Evolutionary conservation across 352 stramenopile species (phyloP).

Genomic region (Phytophthora agathidicida): DNA sequence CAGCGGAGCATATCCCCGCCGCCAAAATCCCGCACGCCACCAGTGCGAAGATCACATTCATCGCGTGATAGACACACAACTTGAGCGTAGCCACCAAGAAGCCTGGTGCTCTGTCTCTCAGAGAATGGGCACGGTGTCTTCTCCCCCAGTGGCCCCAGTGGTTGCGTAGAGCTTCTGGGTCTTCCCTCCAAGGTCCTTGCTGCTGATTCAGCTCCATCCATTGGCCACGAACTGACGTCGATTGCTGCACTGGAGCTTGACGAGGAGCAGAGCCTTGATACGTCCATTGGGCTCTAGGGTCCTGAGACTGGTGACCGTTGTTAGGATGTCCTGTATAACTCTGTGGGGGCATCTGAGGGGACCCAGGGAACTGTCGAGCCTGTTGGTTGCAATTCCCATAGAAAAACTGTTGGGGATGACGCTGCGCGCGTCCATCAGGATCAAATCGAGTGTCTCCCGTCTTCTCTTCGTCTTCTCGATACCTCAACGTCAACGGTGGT

Average conservation of each 20-base stretch:
- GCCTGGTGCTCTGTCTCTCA: neutral
- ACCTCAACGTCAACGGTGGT: constrained; percentile 1
- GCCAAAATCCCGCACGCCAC: constrained; percentile 51
- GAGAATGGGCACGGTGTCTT: neutral
- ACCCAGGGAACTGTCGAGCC: constrained; percentile 3
- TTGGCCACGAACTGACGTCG: constrained; percentile 9
- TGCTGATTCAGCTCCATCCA: constrained; percentile 18
- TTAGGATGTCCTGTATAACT: constrained; percentile 1
- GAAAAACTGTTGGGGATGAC: neutral
- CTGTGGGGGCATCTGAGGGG: constrained; percentile 1
- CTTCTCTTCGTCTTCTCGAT: constrained; percentile 6
- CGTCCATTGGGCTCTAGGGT: constrained; percentile 7
- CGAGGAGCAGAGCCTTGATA: constrained; percentile 1
- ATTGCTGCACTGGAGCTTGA: constrained; percentile 12
- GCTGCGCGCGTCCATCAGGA: constrained; percentile 11
- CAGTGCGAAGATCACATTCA: constrained; percentile 66
- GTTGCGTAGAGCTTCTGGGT: neutral
- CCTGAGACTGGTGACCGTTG: constrained; percentile 1
- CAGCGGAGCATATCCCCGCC: constrained; percentile 41
- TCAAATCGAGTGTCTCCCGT: neutral
- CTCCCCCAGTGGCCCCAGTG: neutral
- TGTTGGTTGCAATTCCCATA: constrained; percentile 10
- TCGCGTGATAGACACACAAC: constrained; percentile 59
- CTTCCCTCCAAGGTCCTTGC: constrained; percentile 6
- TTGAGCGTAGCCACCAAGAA: constrained; percentile 44